A percentile compares a stretch with the other conserved stretches of the same genome.
Evolutionary conservation across 2,329 filamentous ascomycete species (phyloP).

Genomic region (Mycocentrospora acerina): DNA sequence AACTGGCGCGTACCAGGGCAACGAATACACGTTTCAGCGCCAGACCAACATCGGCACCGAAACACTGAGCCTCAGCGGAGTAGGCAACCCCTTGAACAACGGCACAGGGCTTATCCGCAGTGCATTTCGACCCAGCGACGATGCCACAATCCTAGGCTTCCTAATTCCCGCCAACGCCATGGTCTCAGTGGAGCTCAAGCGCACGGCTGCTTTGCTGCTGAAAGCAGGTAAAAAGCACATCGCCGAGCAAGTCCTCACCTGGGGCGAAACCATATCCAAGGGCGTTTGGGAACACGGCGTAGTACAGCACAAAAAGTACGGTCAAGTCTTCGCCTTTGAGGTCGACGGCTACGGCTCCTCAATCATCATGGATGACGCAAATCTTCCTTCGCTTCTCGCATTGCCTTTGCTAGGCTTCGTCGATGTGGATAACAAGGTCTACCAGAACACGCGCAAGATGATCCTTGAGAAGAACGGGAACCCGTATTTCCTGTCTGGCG

Average conservation of each 20-base stretch:
- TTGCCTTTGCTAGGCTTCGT: slow-evolving; percentile 79
- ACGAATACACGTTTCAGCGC: slow-evolving; percentile 86
- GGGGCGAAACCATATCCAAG: slow-evolving; percentile 67
- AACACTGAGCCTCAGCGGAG: slow-evolving; percentile 76
- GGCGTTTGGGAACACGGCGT: slow-evolving; percentile 86
- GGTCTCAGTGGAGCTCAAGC: slow-evolving; percentile 86
- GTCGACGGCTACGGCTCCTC: slow-evolving; percentile 82
- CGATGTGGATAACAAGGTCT: slow-evolving; percentile 64
- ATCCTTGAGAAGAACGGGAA: slow-evolving; percentile 75
- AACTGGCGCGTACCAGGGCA: slow-evolving; percentile 65
- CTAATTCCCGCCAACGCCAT: slow-evolving; percentile 95
- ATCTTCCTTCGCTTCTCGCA: slow-evolving; percentile 78
- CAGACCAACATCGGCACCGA: slow-evolving; percentile 81
- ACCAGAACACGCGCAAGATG: slow-evolving; percentile 86
- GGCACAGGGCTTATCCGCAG: slow-evolving; percentile 85
- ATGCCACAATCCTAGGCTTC: slow-evolving; percentile 90
- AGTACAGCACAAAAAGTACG: slow-evolving; percentile 71
- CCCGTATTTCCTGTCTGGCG: slow-evolving; percentile 82
- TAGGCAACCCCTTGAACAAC: slow-evolving; percentile 86
- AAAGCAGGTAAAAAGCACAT: slow-evolving; percentile 58
- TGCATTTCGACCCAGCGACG: slow-evolving; percentile 92
- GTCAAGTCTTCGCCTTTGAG: slow-evolving; percentile 81
- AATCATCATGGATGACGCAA: slow-evolving; percentile 88
- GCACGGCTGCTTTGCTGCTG: slow-evolving; percentile 69
- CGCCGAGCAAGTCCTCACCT: slow-evolving; percentile 51